Evolutionary conservation across 2,329 filamentous ascomycete genomes (phyloP), one percentile per base, ranked within the genome.

Genomic region (Ceratocystis diversiconidia): DNA sequence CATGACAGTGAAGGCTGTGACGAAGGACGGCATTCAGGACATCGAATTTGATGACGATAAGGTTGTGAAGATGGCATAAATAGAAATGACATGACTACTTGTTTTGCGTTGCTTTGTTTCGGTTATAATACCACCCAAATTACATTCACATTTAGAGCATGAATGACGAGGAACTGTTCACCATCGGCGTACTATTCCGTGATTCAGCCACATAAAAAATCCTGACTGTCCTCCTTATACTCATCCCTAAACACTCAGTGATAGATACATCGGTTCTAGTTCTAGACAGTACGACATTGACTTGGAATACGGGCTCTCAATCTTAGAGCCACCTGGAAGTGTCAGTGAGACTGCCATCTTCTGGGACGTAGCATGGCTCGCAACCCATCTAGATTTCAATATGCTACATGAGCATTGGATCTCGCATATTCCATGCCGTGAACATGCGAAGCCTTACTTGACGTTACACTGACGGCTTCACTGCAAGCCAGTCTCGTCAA

Each of bases 1-100:
- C 48, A 89, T 96, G 86, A 73, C 82, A 64, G 92, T 99, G 72
- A 97, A 97, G 82, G 88, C 91, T 44, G 85, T 99, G 72, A 96
- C 91, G 69, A 95, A 95, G 79, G 90, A 97, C 71, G 94, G 95
- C 10, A 87, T 99, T 69, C 79, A 84, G 71, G 90, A 94, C 72
- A 83, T 95, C 72, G 85, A 90, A 69, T 95, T 91, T 75, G 88
- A 92, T 74, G 90, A 96, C 74, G 86, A 88, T 77, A 86, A 85
- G 76, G 78, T 86, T 67, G 85, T 88, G 46, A 83, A 82, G 75
- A 76, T 79, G 70, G 81, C 84, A 71, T 87, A 73, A 67, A 63
- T 64, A 79, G 70, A 61, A 44, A 57, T 67, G 62, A 30, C 46
- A 65, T 68, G 65, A 50, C 43, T 41, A 57, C 36, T 64, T 64